Percentiles rank a stretch among this genome's conserved stretches.
Conservation (phyloP, 2,329 filamentous ascomycete genomes). For the Colletotrichum liaoningense region DNA sequence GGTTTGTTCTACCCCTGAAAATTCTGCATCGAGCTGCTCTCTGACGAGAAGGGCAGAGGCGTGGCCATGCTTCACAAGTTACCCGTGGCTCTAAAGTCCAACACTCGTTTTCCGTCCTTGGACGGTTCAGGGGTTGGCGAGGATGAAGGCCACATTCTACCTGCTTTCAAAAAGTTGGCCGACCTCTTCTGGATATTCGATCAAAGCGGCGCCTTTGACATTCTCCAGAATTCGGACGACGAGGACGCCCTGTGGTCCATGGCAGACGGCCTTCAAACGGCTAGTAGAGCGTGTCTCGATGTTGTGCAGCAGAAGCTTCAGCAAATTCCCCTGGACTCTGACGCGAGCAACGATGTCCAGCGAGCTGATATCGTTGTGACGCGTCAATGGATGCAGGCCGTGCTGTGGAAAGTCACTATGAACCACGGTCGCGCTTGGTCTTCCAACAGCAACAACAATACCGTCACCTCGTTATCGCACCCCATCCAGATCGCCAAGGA, state of each 20-base stretch:
- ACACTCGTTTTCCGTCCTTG: conserved; percentile 49
- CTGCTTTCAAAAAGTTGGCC: conserved; percentile 61
- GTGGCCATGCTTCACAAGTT: conserved; percentile 63
- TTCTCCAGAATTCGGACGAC: conserved; percentile 52
- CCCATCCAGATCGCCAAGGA: conserved; percentile 59
- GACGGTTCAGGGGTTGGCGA: conserved; percentile 47
- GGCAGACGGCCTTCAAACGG: conserved; percentile 34
- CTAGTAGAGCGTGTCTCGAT: conserved; percentile 47
- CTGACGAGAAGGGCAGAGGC: conserved; percentile 45
- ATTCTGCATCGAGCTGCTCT: not conserved
- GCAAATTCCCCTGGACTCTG: conserved; percentile 51
- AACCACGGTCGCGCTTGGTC: conserved; percentile 43
- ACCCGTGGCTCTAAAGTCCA: conserved; percentile 56
- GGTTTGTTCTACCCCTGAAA: conserved; percentile 34
- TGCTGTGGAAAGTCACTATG: conserved; percentile 57
- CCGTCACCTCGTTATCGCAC: conserved; percentile 40
- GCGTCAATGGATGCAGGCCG: conserved; percentile 62
- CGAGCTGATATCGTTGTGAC: conserved; percentile 62
- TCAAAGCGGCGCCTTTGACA: conserved; percentile 59
- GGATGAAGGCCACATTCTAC: conserved; percentile 56
- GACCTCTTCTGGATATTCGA: conserved; percentile 63
- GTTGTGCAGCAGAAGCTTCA: conserved; percentile 55
- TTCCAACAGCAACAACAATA: conserved; percentile 6
- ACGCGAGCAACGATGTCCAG: conserved; percentile 59
- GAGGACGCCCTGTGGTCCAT: conserved; percentile 44